Evolutionary conservation across 768 basidiomycete genomes (phyloP), one percentile per base, ranked within the genome.

Genomic region (Trametes meyenii): DNA sequence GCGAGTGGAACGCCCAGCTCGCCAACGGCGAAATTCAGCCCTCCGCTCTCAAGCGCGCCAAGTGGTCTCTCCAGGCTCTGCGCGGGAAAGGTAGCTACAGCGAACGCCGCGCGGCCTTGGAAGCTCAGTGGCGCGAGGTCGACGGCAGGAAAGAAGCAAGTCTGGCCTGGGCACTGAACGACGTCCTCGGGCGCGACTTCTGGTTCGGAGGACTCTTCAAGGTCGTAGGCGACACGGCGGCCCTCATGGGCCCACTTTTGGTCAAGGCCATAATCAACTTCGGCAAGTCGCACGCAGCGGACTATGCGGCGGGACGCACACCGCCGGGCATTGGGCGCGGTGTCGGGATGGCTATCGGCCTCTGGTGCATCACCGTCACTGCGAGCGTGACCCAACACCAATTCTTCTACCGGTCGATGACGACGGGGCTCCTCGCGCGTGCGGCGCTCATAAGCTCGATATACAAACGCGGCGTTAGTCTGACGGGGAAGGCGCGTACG

Each of bases 351-450:
- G 83, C 81, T 29, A 74, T 84, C 39, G 86, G 82, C 5, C 76
- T 86, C 0, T 82, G 83, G 67, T 72, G 67, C 46, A 63, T 81
- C 46, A 84, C 79, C 12, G 76, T 88, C 53, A 67, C 74, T 14
- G 72, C 85, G 0, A 85, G 84, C 64, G 68, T 92, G 48, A 79
- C 79, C 49, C 80, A 85, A 51, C 86, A 92, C 68, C 87, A 86
- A 81, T 90, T 87, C 74, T 90, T 91, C 77, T 86, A 85, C 80
- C 78, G 85, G 44, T 84, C 85, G 5, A 88, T 88, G 83, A 74
- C 78, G 24, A 83, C 84, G 0, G 90, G 91, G 24, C 81, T 88
- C 3, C 75, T 90, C 24, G 81, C 83, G 0, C 80, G 90, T 58
- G 83, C 83, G 0, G 84, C 88, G 12, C 77, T 93, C 26, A 90